These are phyloP conservation scores for Lojkania enalia DNA, from an alignment of 2,329 filamentous ascomycete genomes.

Conservation along the genomic window DNA sequence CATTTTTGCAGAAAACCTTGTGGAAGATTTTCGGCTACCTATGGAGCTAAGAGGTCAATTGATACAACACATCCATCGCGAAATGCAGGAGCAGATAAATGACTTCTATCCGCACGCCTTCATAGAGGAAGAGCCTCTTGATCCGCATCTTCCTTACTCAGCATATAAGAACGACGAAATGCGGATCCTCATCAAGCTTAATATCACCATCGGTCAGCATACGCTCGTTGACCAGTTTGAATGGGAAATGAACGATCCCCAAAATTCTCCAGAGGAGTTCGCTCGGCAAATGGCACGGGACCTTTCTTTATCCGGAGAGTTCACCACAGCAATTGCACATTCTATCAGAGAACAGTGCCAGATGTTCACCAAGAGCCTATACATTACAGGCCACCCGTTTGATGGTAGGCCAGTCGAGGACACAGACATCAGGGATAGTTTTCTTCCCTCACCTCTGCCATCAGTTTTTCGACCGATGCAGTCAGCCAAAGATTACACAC, in stretches of 20 bases:
- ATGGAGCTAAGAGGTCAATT: constrained; percentile 62
- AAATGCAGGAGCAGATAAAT: constrained; percentile 85
- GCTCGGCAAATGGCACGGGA: constrained; percentile 86
- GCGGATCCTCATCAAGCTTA: constrained; percentile 92
- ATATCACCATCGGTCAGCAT: constrained; percentile 94
- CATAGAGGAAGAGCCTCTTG: constrained; percentile 85
- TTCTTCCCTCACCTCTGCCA: constrained; percentile 81
- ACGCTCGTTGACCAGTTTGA: constrained; percentile 97
- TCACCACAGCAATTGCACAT: constrained; percentile 95
- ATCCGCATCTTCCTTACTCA: constrained; percentile 85
- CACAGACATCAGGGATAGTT: constrained; percentile 80
- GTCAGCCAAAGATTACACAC: constrained; percentile 90
- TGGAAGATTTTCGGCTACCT: constrained; percentile 83
- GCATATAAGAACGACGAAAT: constrained; percentile 99
- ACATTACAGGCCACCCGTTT: constrained; percentile 91
- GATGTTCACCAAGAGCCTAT: constrained; percentile 89
- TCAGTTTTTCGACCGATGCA: constrained; percentile 88
- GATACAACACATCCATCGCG: constrained; percentile 68
- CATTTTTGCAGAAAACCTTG: constrained; percentile 82
- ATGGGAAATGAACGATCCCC: constrained; percentile 96
- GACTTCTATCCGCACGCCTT: constrained; percentile 94
- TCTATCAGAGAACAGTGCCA: constrained; percentile 96
- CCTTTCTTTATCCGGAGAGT: constrained; percentile 89
- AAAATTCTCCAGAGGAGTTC: constrained; percentile 94
- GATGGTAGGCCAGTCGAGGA: constrained; percentile 93